These are phyloP conservation scores for Stylonectria norvegica DNA, from an alignment of 2,329 filamentous ascomycete genomes.

Conservation along the genomic window DNA sequence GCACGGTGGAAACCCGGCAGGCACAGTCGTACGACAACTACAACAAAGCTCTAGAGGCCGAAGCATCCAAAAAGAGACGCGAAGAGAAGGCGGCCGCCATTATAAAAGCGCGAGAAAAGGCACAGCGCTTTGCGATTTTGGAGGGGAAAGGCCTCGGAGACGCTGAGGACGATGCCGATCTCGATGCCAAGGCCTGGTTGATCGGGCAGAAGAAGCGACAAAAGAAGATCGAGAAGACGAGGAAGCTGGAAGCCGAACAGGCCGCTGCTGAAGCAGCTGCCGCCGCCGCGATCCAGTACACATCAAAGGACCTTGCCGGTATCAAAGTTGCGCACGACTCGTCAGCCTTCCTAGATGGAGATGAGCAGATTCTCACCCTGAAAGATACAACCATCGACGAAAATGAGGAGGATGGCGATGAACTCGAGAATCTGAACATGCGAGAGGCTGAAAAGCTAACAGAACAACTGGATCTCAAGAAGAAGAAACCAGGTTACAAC, in stretches of 20 bases:
- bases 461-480: conserved; percentile 81
- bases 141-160: conserved; percentile 85
- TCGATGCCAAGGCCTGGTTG: conserved; percentile 84
- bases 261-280: conserved; percentile 69
- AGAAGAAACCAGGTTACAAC: conserved; percentile 85
- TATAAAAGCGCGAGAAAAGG: conserved; percentile 81
- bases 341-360: conserved; percentile 73
- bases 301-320: conserved; percentile 79
- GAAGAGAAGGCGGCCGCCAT: conserved; percentile 79
- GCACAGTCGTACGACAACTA: conserved; percentile 73
- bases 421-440: conserved; percentile 75
- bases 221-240: conserved; percentile 79
- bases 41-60: conserved; percentile 61
- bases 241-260: conserved; percentile 70
- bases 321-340: conserved; percentile 90
- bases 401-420: conserved; percentile 82
- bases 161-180: conserved; percentile 57
- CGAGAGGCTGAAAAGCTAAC: conserved; percentile 68
- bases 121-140: conserved; percentile 70
- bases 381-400: conserved; percentile 86
- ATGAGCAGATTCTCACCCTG: conserved; percentile 89
- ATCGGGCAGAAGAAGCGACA: conserved; percentile 88
- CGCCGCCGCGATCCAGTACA: conserved; percentile 67
- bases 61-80: conserved; percentile 72
- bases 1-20: conserved; percentile 79